Evolutionary conservation across 2,329 filamentous ascomycete species (phyloP), one percentile per base, ranked within the genome.

Genomic region (Fusarium denticulatum): DNA sequence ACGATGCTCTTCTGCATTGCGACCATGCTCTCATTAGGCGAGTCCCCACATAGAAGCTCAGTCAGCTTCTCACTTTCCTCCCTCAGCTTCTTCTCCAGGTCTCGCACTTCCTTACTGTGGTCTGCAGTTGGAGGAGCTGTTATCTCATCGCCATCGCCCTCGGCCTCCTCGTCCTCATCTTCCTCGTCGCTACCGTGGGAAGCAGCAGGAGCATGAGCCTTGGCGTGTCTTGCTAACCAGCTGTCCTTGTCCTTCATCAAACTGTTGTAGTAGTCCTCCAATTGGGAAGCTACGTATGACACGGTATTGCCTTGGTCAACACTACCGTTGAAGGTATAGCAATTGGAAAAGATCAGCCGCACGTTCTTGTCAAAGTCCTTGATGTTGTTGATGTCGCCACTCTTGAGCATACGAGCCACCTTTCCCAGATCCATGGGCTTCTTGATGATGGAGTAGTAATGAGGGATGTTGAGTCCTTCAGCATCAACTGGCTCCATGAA

Each of bases 391-490:
- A 98, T 98, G 63, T 94, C 90, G 32, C 95, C 94, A 18, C 87
- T 86, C 75, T 92, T 90, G 45, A 98, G 87, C 82, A 97, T 97
- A 46, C 88, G 87, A 40, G 89, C 87, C 79, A 97, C 93, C n/a
- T 94, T 97, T 22, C 88, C 87, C 56, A 98, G 86, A 81, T 99
- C 96, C 96, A 98, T 99, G 1, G 96, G 96, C 80, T 95, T 94
- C 86, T 97, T 98, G 84, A 99, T 95, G 70, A 98, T 87, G 78
- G 93, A 94, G 81, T 96, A 94, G 81, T 99, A 99, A 30, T 93
- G 92, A 2, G 96, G 96, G 67, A 98, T 98, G 80, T 96, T 95
- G 60, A 98, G 86, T 1, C 95, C 96, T 40, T 98, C 95, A 1
- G 96, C 95, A 80, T 99, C 96, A 26, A 99, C 96, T 0, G 96